Base-by-base conservation (phyloP, 2,329 filamentous ascomycete genomes). In the Coniochaeta ligniaria region DNA sequence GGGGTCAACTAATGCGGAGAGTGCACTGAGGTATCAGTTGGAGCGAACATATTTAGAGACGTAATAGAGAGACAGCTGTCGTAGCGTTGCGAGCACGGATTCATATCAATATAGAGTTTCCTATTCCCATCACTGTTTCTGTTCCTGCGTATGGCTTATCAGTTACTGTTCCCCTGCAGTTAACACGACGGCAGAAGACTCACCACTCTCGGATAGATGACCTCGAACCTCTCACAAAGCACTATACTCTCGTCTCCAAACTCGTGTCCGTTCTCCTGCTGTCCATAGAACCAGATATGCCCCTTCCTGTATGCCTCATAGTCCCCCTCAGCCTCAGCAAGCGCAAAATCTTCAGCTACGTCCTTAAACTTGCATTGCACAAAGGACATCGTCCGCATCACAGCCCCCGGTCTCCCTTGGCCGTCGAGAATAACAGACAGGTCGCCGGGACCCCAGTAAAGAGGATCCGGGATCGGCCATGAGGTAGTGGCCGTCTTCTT, bases 401-500 rank as follows among this genome's bases (percentile, higher is more conserved):
- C 59, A 2, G 69, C 69, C 2, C 47, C 62, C 0, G 69, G 69
- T 16, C 43, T 54, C 1, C 65, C 65, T 14, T 60, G 43, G 31
- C 70, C 66, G 61, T 71, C 63, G 8, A 71, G 62, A 31, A 71
- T 71, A 20, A 71, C 65, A 0, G 69, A 69, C 16, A 68, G 61
- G 59, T 71, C 70, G 16, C 67, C 70, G 7, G 62, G 60, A 11
- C 62, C 67, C 70, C 70, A 71, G 60, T 69, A 63, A 7, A 70
- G 60, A 6, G 70, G 68, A 2, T 64, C 36, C 0, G 68, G 70
- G 9, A 70, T 59, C 1, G 70, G 70, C 66, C 67, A 71, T 17
- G 69, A 69, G 5, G 69, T 69, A 2, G 69, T 71, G 22, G 68
- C 69, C 7, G 68, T 66, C 59, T 71, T 71, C 28, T 67, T 62